phyloP scores from a whole-genome alignment of 2,329 filamentous ascomycete species.

The Fusarium armeniacum region DNA sequence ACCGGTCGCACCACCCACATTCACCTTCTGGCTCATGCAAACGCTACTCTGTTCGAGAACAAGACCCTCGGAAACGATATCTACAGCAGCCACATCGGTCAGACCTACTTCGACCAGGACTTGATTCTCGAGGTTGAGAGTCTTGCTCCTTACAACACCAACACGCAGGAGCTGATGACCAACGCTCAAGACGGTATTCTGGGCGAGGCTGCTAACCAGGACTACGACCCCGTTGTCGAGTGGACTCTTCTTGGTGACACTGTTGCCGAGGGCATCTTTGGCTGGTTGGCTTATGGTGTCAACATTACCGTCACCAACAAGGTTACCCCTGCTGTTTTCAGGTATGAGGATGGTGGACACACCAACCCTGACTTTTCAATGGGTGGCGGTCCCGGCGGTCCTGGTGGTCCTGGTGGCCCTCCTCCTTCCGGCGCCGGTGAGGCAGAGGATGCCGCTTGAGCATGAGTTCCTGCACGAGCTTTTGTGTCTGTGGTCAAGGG shows the following conservation, averaged over 20 bases:
- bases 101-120: constrained; percentile 73
- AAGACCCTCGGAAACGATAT: constrained; percentile 54
- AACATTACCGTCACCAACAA: constrained; percentile 48
- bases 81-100: constrained; percentile 71
- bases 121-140: constrained; percentile 66
- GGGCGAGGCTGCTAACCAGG: constrained; percentile 61
- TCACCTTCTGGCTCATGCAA: constrained; percentile 59
- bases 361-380: constrained; percentile 14
- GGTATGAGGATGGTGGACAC: constrained; percentile 20
- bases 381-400: neutral
- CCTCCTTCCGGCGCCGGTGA: neutral
- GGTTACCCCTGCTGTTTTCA: constrained; percentile 9
- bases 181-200: constrained; percentile 5
- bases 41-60: constrained; percentile 53
- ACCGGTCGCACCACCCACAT: constrained; percentile 62
- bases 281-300: constrained; percentile 68
- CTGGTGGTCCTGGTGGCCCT: neutral
- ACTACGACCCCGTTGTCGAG: constrained; percentile 71
- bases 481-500: fast-evolving
- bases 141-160: constrained; percentile 62
- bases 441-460: neutral
- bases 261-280: constrained; percentile 65
- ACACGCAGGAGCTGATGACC: constrained; percentile 56
- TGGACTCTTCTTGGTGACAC: constrained; percentile 69
- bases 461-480: fast-evolving